Evolutionary conservation across 108 stramenopile species (phyloP), one percentile per base, ranked within the genome.

Genomic region (Schizochytrium sp.): DNA sequence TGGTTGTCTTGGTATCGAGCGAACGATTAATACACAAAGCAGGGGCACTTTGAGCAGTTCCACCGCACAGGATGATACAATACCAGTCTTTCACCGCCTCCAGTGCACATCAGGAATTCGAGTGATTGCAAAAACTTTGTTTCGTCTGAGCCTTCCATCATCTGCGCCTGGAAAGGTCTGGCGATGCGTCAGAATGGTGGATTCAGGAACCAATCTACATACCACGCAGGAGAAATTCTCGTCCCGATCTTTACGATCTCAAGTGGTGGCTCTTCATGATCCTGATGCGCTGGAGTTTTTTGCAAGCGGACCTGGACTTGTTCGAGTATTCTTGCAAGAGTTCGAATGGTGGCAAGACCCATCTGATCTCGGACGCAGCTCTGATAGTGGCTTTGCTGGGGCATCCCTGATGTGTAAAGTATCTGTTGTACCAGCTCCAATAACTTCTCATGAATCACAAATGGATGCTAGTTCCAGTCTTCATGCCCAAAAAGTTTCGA

Each of bases 201-300:
- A 83, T 28, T 55, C 47, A 55, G 76, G 76, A 7, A 1, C 15
- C 47, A 53, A 83, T 2, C 64, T 44, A 7, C 12, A 12, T 7
- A 5, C 50, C 53, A 53, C 5, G 17, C 2, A 50, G 15, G 45
- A 8, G 2, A 5, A 5, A 5, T 0, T n/a, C n/a, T 60, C 59
- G 19, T 19, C 19, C n/a, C 59, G 19, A 60, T 5, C 17, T 5
- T 10, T 49, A 40, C 76, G 47, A 10, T 55, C 76, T 42, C 53
- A 49, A 0, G 55, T 49, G 13, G 76, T 83, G 15, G 76, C 53
- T 42, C 28, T 55, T 5, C 47, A 55, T 40, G 76, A 83, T 1
- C 53, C 76, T n/a, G 76, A 83, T 28, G 8, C 47, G 76, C 76
- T 83, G n/a, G 50, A 83, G 76, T 55, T 83, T 50, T 83, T 17